These are phyloP conservation scores for Iris pallida DNA, from an alignment of 116 monocot species.

Conservation along the genomic window DNA sequence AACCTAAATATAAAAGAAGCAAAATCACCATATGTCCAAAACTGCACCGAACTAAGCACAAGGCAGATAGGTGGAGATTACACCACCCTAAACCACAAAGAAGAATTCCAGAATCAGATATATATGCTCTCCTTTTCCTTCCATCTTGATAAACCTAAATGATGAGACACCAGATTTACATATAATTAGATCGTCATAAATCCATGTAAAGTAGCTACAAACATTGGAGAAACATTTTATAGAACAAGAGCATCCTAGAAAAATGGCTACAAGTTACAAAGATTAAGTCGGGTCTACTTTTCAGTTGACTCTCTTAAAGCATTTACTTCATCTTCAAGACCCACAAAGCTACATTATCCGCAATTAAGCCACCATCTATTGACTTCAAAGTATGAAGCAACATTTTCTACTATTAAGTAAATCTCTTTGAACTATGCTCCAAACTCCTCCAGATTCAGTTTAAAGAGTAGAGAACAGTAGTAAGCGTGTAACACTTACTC, in stretches of 20 bases:
- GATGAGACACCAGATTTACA: not conserved
- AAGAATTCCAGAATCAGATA: not conserved
- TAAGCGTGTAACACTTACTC: not conserved
- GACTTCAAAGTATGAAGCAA: not conserved
- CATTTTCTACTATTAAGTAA: not conserved
- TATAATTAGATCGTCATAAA: not conserved
- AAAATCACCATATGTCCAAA: not conserved
- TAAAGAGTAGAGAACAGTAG: not conserved
- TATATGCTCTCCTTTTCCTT: not conserved
- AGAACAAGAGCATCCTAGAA: no score
- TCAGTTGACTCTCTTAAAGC: no score
- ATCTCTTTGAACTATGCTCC: not conserved
- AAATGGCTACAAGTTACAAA: no score
- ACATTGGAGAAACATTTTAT: no score
- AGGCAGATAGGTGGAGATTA: conserved; percentile 4
- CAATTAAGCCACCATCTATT: not conserved
- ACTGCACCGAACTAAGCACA: not conserved
- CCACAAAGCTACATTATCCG: not conserved
- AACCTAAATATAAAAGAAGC: not conserved
- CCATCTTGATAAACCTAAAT: not conserved
- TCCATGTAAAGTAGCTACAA: no score
- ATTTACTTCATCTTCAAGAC: not conserved
- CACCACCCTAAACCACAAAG: not conserved
- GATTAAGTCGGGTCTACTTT: no score
- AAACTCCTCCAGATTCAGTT: not conserved